Percentiles rank a stretch among this genome's conserved stretches.
Evolutionary conservation across 2,329 filamentous ascomycete genomes (phyloP).

Genomic region (Fusarium buxicola): DNA sequence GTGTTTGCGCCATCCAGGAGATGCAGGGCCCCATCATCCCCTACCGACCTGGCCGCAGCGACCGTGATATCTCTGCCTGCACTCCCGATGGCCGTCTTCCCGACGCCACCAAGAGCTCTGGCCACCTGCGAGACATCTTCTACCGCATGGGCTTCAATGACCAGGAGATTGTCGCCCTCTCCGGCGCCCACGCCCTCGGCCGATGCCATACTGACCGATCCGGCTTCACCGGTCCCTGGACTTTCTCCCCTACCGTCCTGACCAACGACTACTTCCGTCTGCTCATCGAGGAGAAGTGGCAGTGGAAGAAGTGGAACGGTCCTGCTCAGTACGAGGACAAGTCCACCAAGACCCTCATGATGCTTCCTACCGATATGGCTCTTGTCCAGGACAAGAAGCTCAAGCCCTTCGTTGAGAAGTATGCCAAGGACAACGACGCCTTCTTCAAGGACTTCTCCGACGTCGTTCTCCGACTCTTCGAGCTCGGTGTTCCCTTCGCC

Average conservation of each 20-base stretch:
- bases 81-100: constrained; percentile 91
- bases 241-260: constrained; percentile 88
- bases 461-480: constrained; percentile 85
- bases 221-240: constrained; percentile 91
- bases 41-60: constrained; percentile 86
- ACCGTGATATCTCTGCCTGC: constrained; percentile 84
- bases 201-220: constrained; percentile 91
- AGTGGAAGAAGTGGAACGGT: constrained; percentile 90
- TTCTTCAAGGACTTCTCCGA: constrained; percentile 96
- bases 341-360: constrained; percentile 90
- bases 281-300: constrained; percentile 92
- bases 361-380: constrained; percentile 93
- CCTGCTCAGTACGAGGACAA: constrained; percentile 91
- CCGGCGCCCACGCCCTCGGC: constrained; percentile 86
- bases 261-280: constrained; percentile 97
- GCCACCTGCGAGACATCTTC: constrained; percentile 92
- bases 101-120: constrained; percentile 80
- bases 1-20: constrained; percentile 90
- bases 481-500: constrained; percentile 92
- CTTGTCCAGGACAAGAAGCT: constrained; percentile 91
- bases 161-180: constrained; percentile 92
- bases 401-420: constrained; percentile 82
- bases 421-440: constrained; percentile 87
- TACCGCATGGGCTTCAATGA: constrained; percentile 98
- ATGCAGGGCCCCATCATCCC: constrained; percentile 91